Evolutionary conservation across 208 protist genomes (phyloP), one percentile per base, ranked within the genome.

Genomic region (Leishmania mexicana): DNA sequence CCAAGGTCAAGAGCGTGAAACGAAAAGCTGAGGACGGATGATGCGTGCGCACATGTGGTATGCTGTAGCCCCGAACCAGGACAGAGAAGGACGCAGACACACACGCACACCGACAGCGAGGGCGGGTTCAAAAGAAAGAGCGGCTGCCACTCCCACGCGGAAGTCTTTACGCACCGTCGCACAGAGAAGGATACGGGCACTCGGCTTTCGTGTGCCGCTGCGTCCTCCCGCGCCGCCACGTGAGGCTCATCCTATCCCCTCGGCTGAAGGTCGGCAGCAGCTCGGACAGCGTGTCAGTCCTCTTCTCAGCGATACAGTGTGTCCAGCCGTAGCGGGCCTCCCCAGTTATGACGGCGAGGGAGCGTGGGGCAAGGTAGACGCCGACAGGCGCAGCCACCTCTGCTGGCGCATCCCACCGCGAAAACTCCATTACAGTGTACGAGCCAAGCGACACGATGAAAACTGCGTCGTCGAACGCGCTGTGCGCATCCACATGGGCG

Each of bases 381-480:
- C 82, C 78, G 2, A 87, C 28, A 24, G 93, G 88, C 31, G 78
- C 80, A 11, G 77, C 78, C 35, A 81, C 79, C 38, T 64, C 67
- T 40, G 78, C 77, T 53, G 89, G 85, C 15, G 81, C 38, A 64
- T 89, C 79, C 78, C 88, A 88, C n/a, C 80, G 86, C 65, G 83
- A 81, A 76, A 92, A 96, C 47, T 96, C 93, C 89, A 96, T 92
- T 76, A 96, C 89, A 42, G 92, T 95, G 85, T 94, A 90, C 13
- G 92, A 95, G 13, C 92, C 93, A 6, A 96, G 87, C n/a, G 92
- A 95, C 21, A 96, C 92, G 38, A 95, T 85, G 13, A 91, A 67
- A 10, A 96, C 76, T 60, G 49, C 85, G 51, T 95, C 89, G 28
- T 78, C 80, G 79, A 94, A 95, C 19, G 90, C 77, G n/a, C 58